Evolutionary conservation across 352 stramenopile genomes (phyloP).

Genomic region (Phytophthora aleatoria): DNA sequence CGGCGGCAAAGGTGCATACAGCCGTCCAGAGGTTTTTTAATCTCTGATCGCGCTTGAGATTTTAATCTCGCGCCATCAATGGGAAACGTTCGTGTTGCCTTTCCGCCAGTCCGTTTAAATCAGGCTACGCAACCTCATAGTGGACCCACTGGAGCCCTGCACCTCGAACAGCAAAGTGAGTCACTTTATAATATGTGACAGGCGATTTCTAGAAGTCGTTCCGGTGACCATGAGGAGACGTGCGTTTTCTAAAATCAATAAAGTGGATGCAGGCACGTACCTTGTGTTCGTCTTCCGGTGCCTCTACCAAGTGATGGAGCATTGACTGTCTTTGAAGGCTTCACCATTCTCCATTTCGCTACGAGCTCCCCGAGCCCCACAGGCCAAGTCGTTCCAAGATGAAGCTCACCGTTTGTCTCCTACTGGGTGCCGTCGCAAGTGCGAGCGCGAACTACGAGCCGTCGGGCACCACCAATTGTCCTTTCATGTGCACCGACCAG

Average conservation of each 20-base stretch:
- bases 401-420: slow-evolving; percentile 9
- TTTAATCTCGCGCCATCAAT: background rate
- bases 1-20: background rate
- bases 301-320: slow-evolving; percentile 1
- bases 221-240: slow-evolving; percentile 6
- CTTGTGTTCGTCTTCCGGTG: background rate
- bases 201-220: background rate
- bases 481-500: slow-evolving; percentile 5
- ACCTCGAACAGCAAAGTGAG: slow-evolving; percentile 4
- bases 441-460: background rate
- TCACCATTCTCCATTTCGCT: slow-evolving; percentile 11
- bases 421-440: slow-evolving; percentile 5
- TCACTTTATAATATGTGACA: background rate
- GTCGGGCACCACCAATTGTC: background rate
- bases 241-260: slow-evolving; percentile 10
- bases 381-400: background rate
- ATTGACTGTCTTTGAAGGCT: background rate
- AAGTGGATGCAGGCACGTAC: slow-evolving; percentile 10
- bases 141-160: too few relatives aligned
- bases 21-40: too few relatives aligned
- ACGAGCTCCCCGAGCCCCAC: background rate
- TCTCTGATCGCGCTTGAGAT: too few relatives aligned
- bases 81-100: background rate
- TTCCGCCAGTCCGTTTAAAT: background rate
- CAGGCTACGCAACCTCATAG: slow-evolving; percentile 1